These are phyloP conservation scores for Cladosporium phlei DNA, from an alignment of 2,329 filamentous ascomycete genomes.

Conservation along the genomic window DNA sequence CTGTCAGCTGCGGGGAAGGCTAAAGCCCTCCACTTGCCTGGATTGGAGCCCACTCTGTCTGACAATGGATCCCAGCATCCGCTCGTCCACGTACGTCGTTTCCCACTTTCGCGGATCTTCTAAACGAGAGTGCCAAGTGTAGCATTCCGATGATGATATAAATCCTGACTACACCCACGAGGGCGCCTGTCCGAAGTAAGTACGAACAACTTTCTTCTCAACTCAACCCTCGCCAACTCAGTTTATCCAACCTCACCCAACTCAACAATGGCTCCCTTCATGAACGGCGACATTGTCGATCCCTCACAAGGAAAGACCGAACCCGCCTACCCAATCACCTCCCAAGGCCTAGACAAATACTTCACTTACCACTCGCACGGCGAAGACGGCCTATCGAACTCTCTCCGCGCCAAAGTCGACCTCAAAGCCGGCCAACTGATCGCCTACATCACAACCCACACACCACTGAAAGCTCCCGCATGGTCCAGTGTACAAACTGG, in stretches of 20 bases:
- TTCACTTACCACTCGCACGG: conserved; percentile 12
- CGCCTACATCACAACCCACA: conserved; percentile 44
- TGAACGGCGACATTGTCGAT: conserved; percentile 13
- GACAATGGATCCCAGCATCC: neutral
- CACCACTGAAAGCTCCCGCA: conserved; percentile 38
- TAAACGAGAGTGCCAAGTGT: conserved; percentile 6
- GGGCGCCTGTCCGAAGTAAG: neutral
- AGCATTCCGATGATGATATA: conserved; percentile 4
- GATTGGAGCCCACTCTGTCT: conserved; percentile 4
- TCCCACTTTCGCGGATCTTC: conserved; percentile 4
- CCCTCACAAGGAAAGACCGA: conserved; percentile 12
- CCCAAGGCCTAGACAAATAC: conserved; percentile 12
- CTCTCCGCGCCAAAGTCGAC: conserved; percentile 46
- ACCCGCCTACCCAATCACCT: conserved; percentile 10
- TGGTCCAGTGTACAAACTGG: conserved; percentile 52
- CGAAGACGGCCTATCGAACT: conserved; percentile 18
- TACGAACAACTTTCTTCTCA: neutral
- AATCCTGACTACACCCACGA: neutral
- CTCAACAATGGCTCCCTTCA: conserved; percentile 9
- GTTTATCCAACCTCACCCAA: neutral
- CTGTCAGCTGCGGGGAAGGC: conserved; percentile 2
- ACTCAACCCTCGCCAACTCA: neutral
- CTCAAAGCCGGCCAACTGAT: conserved; percentile 50
- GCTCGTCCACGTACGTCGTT: conserved; percentile 12
- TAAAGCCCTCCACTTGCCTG: conserved; percentile 6